Conservation (phyloP, 108 stramenopile genomes). For the Mediolabrus comicus region DNA sequence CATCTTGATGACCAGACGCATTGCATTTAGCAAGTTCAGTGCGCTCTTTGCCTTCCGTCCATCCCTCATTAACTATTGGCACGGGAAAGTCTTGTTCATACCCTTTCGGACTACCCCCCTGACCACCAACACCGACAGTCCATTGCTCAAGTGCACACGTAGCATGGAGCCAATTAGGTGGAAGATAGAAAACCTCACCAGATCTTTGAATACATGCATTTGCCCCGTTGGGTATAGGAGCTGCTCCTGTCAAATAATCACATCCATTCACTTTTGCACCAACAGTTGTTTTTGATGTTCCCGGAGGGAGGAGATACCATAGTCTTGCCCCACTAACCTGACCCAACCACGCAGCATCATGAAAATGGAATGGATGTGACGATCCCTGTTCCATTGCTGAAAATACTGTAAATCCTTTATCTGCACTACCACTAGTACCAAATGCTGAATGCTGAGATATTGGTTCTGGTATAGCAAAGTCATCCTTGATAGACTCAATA, state of each 20-base stretch:
- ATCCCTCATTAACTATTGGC: not conserved
- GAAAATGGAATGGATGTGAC: conserved; percentile 49
- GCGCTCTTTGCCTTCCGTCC: not conserved
- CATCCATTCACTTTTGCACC: conserved; percentile 41
- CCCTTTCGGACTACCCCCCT: conserved; percentile 24
- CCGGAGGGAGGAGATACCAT: conserved; percentile 54
- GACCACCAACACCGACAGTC: conserved; percentile 49
- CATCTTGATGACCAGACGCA: not conserved
- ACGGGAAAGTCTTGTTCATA: conserved; percentile 36
- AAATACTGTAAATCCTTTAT: conserved; percentile 37
- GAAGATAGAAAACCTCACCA: conserved; percentile 50
- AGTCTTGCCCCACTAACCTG: conserved; percentile 37
- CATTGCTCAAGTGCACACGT: conserved; percentile 55
- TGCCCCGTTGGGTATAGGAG: conserved; percentile 17
- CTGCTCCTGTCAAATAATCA: conserved; percentile 26
- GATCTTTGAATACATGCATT: conserved; percentile 31
- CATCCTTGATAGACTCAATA: conserved; percentile 4
- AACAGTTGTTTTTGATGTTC: conserved; percentile 2
- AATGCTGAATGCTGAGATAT: conserved; percentile 15
- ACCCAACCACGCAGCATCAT: conserved; percentile 49
- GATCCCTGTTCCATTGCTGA: conserved; percentile 22
- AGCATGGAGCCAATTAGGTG: conserved; percentile 51
- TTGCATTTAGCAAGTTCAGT: not conserved
- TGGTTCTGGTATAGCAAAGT: conserved; percentile 16
- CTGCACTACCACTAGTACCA: too few relatives aligned